Percentiles rank a stretch among this genome's conserved stretches.
Evolutionary conservation across 2,329 filamentous ascomycete genomes (phyloP).

Genomic region (Mollisiaceae sp.): DNA sequence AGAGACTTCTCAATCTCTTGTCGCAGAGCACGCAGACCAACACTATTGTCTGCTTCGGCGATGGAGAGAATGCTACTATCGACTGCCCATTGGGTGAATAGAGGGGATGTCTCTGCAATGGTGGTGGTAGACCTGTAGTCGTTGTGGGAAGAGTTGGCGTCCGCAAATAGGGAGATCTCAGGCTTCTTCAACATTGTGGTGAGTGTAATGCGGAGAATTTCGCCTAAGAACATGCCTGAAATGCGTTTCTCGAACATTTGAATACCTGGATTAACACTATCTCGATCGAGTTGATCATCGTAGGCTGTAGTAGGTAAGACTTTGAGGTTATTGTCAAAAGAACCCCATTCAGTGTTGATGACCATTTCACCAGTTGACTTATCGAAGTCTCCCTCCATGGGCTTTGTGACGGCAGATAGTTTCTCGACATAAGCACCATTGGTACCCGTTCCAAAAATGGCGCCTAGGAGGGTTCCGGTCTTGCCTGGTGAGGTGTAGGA

Average conservation of each 20-base stretch:
- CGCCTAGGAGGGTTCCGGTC: constrained; percentile 85
- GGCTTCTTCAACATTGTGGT: constrained; percentile 73
- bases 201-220: constrained; percentile 83
- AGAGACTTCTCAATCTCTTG: constrained; percentile 79
- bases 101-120: constrained; percentile 66
- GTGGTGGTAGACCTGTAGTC: constrained; percentile 72
- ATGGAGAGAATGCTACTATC: constrained; percentile 91
- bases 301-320: constrained; percentile 86
- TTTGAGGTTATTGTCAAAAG: constrained; percentile 92
- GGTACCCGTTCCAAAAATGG: constrained; percentile 96
- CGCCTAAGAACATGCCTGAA: constrained; percentile 97
- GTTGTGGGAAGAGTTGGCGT: constrained; percentile 74
- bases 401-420: constrained; percentile 81
- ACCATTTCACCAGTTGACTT: constrained; percentile 90
- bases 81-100: constrained; percentile 85
- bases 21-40: constrained; percentile 73
- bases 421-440: constrained; percentile 98
- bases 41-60: constrained; percentile 78
- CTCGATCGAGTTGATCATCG: constrained; percentile 77
- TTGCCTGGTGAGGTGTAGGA: constrained; percentile 93
- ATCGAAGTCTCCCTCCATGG: constrained; percentile 73
- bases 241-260: constrained; percentile 99
- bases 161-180: constrained; percentile 73
- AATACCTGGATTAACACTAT: constrained; percentile 87
- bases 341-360: constrained; percentile 98